Percentiles rank a stretch among this genome's conserved stretches.
Evolutionary conservation across 345 rosid species (phyloP).

Genomic region (Noccaea bulbosa): DNA sequence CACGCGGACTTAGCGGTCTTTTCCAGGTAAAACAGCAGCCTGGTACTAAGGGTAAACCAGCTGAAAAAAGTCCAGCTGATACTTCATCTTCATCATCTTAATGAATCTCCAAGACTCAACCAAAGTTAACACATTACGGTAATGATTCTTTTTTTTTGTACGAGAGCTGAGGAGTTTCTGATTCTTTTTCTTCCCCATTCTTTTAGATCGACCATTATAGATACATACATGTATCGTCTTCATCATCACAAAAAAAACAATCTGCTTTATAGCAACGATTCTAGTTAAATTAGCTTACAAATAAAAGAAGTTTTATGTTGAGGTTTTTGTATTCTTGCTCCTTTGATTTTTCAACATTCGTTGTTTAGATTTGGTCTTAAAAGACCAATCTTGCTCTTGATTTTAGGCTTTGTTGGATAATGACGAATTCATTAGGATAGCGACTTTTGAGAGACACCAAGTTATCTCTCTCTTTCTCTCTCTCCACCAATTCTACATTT

Average conservation of each 20-base stretch:
- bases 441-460: conserved; percentile 27
- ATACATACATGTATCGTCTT: conserved; percentile 17
- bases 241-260: conserved; percentile 11
- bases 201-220: conserved; percentile 27
- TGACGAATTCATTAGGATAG: conserved; percentile 36
- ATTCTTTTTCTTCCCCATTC: conserved; percentile 41
- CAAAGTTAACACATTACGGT: conserved; percentile 31
- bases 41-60: conserved; percentile 34
- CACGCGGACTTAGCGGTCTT: conserved; percentile 65
- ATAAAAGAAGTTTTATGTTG: conserved; percentile 23
- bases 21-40: conserved; percentile 54
- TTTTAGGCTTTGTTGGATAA: conserved; percentile 29
- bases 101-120: conserved; percentile 7
- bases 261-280: conserved; percentile 21
- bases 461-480: neutral
- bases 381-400: neutral
- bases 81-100: conserved; percentile 11
- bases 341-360: conserved; percentile 33
- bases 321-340: conserved; percentile 5
- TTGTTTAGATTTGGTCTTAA: conserved; percentile 19
- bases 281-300: conserved; percentile 11
- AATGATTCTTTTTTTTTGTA: conserved; percentile 30
- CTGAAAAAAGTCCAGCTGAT: conserved; percentile 47
- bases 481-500: conserved; percentile 28
- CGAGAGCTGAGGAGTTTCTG: conserved; percentile 34